Evolutionary conservation across 352 stramenopile species (phyloP), one percentile per base, ranked within the genome.

Genomic region (Phytophthora hibernalis): DNA sequence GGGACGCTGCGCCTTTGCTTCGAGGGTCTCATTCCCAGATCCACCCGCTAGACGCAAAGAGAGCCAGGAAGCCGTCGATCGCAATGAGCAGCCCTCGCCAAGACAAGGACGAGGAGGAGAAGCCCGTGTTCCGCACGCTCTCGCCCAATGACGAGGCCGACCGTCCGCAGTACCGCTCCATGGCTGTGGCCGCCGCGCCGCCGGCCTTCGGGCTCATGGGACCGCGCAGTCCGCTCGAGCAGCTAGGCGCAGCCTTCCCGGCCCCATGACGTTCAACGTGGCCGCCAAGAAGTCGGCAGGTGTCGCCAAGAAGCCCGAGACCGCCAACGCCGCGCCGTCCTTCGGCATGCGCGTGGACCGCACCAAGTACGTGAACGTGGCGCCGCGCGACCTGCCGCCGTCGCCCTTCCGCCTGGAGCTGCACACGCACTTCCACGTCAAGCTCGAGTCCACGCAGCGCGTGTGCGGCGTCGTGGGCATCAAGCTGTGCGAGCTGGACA

Each of bases 381-480:
- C 69, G 13, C 80, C 83, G 9, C 80, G 85, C 28, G 79, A 90
- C 28, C 63, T 96, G n/a, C 87, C 87, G 31, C 82, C 83, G 5
- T 66, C 85, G 2, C 87, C 87, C 7, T 96, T 96, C 66, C 87
- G 87, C 16, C 73, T 96, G 15, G 87, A 96, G 72, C 75, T 92
- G 70, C 87, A 96, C 76, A 94, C 87, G 57, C 87, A 96, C 63
- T 96, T 96, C 68, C 85, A 93, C 62, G 78, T 90, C n/a, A 96
- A 94, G 72, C 74, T 80, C 42, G 80, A 91, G 54, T 68, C 81
- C 20, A 83, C 90, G n/a, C 77, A 87, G 67, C 85, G 87, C 35
- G 75, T 94, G n/a, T 90, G 87, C 45, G 82, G 77, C 13, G 74
- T 92, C 16, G 72, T 96, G 26, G 83, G 87, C 28, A 87, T 84